A percentile compares a stretch with the other conserved stretches of the same genome.
Evolutionary conservation across 192 early-diverging fungal species (phyloP).

Genomic region (Backusella sp.): DNA sequence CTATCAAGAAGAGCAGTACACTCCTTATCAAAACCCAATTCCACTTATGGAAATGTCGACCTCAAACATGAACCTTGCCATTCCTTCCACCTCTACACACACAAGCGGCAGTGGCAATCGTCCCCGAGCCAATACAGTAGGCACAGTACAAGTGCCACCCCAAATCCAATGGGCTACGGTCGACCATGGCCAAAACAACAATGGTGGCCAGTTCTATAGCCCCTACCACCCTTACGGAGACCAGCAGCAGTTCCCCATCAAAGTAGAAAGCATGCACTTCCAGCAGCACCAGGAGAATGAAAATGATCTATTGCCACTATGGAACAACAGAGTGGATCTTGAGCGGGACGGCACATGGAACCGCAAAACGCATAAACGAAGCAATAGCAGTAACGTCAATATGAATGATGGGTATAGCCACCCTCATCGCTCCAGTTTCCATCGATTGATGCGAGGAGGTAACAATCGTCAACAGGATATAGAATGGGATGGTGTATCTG

Average conservation of each 20-base stretch:
- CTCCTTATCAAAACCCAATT: neutral
- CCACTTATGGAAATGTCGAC: conserved; percentile 1
- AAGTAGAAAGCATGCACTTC: neutral
- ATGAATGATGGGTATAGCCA: neutral
- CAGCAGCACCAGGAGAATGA: neutral
- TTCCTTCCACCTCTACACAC: neutral
- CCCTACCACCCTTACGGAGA: conserved; percentile 1
- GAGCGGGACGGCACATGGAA: conserved; percentile 10
- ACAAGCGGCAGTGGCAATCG: conserved; percentile 13
- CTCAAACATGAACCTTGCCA: neutral
- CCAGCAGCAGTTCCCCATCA: conserved; percentile 11
- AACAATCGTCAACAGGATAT: conserved; percentile 27
- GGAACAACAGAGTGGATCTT: neutral
- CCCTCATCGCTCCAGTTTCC: conserved; percentile 15
- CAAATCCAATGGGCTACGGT: conserved; percentile 32
- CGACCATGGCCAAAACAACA: conserved; percentile 7
- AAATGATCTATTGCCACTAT: neutral
- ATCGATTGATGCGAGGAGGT: conserved; percentile 26
- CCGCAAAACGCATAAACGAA: conserved; percentile 6
- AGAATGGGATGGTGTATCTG: conserved; percentile 30
- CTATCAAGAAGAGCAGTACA: neutral
- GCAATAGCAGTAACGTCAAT: conserved; percentile 19
- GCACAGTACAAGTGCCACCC: conserved; percentile 34
- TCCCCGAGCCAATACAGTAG: conserved; percentile 41
- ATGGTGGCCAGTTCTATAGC: neutral